Percentiles rank a stretch among this genome's conserved stretches.
Evolutionary conservation across 768 basidiomycete species (phyloP).

Genomic region (Aureoboletus auriporus): DNA sequence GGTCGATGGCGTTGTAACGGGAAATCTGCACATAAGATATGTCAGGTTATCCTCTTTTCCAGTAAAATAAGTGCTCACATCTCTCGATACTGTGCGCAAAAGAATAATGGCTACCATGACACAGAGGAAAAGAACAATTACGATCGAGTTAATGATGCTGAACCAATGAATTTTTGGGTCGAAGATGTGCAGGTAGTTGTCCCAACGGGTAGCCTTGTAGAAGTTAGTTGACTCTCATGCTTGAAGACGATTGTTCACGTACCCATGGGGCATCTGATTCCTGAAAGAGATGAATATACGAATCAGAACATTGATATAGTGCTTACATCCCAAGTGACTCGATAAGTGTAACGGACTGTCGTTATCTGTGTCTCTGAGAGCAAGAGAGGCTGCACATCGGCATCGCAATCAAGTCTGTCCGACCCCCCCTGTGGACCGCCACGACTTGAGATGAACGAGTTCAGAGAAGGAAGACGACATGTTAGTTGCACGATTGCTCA

Average conservation of each 20-base stretch:
- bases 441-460: slow-evolving; percentile 38
- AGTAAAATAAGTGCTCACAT: slow-evolving; percentile 47
- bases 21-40: slow-evolving; percentile 11
- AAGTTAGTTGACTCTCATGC: slow-evolving; percentile 8
- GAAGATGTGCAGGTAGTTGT: slow-evolving; percentile 91
- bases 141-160: slow-evolving; percentile 86
- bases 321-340: slow-evolving; percentile 81
- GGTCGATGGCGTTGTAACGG: slow-evolving; percentile 92
- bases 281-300: slow-evolving; percentile 35
- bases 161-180: slow-evolving; percentile 97
- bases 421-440: slow-evolving; percentile 51
- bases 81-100: slow-evolving; percentile 79
- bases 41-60: not conserved
- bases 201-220: slow-evolving; percentile 88
- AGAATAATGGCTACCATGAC: slow-evolving; percentile 93
- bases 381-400: slow-evolving; percentile 43
- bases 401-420: slow-evolving; percentile 48
- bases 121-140: slow-evolving; percentile 89
- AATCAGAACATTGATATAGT: not conserved
- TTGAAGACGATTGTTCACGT: slow-evolving; percentile 7
- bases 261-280: slow-evolving; percentile 86
- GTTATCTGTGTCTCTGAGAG: slow-evolving; percentile 60
- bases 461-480: slow-evolving; percentile 1
- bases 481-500: slow-evolving; percentile 9
- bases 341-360: slow-evolving; percentile 79